A percentile compares a stretch with the other conserved stretches of the same genome.
These are phyloP conservation scores for Coprinellus aureogranulatus DNA, from an alignment of 768 basidiomycete genomes.

Conservation along the genomic window DNA sequence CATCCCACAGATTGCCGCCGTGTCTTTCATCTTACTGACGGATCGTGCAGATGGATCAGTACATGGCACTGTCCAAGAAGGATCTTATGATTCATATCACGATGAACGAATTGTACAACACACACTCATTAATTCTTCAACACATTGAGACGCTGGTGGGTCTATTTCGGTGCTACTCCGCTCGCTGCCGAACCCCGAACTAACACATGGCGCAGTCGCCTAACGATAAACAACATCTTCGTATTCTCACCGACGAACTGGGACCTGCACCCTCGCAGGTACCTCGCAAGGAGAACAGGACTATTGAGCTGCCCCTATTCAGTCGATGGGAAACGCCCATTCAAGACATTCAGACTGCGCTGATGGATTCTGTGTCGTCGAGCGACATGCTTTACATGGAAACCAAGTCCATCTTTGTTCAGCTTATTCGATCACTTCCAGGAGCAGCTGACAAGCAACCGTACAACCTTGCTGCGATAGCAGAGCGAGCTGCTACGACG, in stretches of 20 bases:
- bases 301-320: slow-evolving; percentile 88
- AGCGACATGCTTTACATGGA: slow-evolving; percentile 99
- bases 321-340: slow-evolving; percentile 99
- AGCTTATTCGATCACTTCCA: slow-evolving; percentile 93
- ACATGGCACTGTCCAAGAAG: slow-evolving; percentile 99
- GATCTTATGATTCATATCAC: slow-evolving; percentile 98
- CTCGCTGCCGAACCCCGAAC: slow-evolving; percentile 4
- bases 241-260: slow-evolving; percentile 94
- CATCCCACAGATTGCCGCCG: slow-evolving; percentile 2
- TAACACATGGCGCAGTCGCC: slow-evolving; percentile 61
- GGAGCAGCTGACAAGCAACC: slow-evolving; percentile 80
- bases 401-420: slow-evolving; percentile 98
- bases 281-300: slow-evolving; percentile 95
- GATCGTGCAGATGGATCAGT: slow-evolving; percentile 88
- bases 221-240: slow-evolving; percentile 96
- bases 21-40: too few relatives aligned
- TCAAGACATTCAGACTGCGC: slow-evolving; percentile 92
- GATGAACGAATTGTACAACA: slow-evolving; percentile 98
- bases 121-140: slow-evolving; percentile 90
- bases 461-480: slow-evolving; percentile 83
- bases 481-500: slow-evolving; percentile 94
- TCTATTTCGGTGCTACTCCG: too few relatives aligned
- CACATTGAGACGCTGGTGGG: slow-evolving; percentile 92
- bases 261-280: slow-evolving; percentile 92
- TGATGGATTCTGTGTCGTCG: slow-evolving; percentile 96